Base-by-base conservation (phyloP, 306 rosid species). In the Fagus crenata region DNA sequence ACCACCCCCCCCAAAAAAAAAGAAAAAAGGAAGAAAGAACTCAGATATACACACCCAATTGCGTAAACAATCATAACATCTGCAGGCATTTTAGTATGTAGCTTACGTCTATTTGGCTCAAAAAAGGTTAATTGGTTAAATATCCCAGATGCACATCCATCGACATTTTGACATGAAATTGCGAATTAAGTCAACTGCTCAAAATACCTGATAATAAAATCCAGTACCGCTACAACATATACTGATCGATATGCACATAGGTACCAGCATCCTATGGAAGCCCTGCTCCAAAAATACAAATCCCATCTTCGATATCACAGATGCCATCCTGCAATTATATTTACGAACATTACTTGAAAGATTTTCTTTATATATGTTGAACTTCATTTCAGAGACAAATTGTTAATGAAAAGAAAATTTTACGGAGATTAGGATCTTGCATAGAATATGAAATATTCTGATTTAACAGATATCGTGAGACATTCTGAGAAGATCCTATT, bases 281-380 rank as follows among this genome's bases (percentile, higher is more conserved):
- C 96, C 98, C 86, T 92, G 98, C 85, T 92, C 96, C 85, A 94
- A 80, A 84, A 92, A 92, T 53, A 94, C 77, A 81, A 94, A 94
- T 55, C 98, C 98, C 91, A 92, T 92, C 91, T 94, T 94, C 61
- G 98, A 94, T 80, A 90, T 90, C 51, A 94, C 98, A 69, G 98
- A 92, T 69, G 98, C 91, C 90, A 94, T 89, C 93, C 98, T 94
- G 91, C 86, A 89, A 69, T 76, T 35, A 63, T 56, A 70, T 35
- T 42, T 32, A 73, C 71, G 73, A 74, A 61, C 72, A 54, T 58
- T 35, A 65, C 33, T 68, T 39, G 49, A 39, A 68, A 70, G 41
- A 36, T 31, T 32, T 35, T 46, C 8, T 17, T 15, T 17, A 37
- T 17, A 65, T 65, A 36, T 2, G 13, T 65, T 65, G 49, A 65